These are phyloP conservation scores for Backusella australiensis DNA, from an alignment of 192 early-diverging fungal species.

Conservation along the genomic window DNA sequence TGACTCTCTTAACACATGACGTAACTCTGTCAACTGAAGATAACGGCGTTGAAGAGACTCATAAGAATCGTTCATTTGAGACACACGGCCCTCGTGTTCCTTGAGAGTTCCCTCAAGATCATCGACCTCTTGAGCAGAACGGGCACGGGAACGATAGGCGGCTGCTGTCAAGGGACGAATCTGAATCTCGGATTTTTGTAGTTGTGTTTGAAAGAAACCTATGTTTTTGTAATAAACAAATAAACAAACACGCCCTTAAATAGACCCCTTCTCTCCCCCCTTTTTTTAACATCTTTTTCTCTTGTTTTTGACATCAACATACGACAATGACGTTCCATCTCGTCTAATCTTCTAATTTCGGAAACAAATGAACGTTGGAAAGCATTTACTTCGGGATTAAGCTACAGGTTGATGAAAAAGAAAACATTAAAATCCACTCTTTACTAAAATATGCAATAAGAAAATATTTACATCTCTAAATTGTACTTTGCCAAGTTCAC, in stretches of 20 bases:
- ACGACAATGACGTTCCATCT: constrained; percentile 96
- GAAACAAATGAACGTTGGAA: constrained; percentile 96
- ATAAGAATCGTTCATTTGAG: constrained; percentile 84
- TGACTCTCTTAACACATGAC: constrained; percentile 88
- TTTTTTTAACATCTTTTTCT: not conserved
- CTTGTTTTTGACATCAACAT: constrained; percentile 31
- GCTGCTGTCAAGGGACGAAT: constrained; percentile 46
- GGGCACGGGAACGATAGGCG: constrained; percentile 55
- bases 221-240: not conserved
- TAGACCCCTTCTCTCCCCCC: not conserved
- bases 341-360: constrained; percentile 94
- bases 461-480: constrained; percentile 82
- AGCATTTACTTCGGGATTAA: constrained; percentile 92
- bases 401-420: constrained; percentile 39
- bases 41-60: constrained; percentile 86
- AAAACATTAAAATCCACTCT: not conserved
- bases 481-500: constrained; percentile 91
- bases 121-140: constrained; percentile 89
- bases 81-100: constrained; percentile 80
- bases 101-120: constrained; percentile 81
- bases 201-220: constrained; percentile 83
- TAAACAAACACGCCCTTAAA: not conserved
- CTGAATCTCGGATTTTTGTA: constrained; percentile 74
- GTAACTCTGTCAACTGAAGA: constrained; percentile 86
- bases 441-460: not conserved